Evolutionary conservation across 1,284 basidiomycete species (phyloP), one percentile per base, ranked within the genome.

Genomic region (Cutaneotrichosporon cutaneum): DNA sequence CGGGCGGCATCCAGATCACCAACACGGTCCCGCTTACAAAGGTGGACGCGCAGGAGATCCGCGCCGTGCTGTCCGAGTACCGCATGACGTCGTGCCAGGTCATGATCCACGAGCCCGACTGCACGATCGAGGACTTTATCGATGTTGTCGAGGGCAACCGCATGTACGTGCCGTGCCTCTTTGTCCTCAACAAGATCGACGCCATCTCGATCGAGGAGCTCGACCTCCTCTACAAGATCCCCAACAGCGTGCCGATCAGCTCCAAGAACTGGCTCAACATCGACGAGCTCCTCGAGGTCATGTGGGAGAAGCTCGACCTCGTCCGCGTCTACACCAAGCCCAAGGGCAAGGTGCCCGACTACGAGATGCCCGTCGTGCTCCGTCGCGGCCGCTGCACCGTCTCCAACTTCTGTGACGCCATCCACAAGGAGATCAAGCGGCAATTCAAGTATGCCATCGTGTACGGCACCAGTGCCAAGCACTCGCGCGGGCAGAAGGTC

Each of bases 191-290:
- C 77, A 82, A 97, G 89, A 99, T 99, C 74, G 95, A 99, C 77
- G 93, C 90, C 21, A 95, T 99, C 74, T 95, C 92, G 62, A 98
- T 99, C 77, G 94, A 99, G 81, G 96, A 99, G 80, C 86, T 99
- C 45, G 94, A 99, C 79, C 85, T 99, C 57, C 82, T 99, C 80
- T 94, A 81, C 77, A 80, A 75, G 63, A 66, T 99, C 69, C 96
- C 96, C 18, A 87, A 92, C 80, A 93, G 91, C 62, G 95, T 98
- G 7, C 96, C 96, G 5, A 86, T 99, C 75, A 75, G 72, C 27
- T 75, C 62, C 33, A 57, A 58, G 56, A 47, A 58, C 75, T 99
- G 95, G 95, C 84, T 97, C 72, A 99, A 99, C 81, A 83, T 99
- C 70, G 96, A 99, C 79, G 96, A 99, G 77, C 84, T 99, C 50